phyloP scores from a whole-genome alignment of 1,284 basidiomycete genomes.

The Ceratobasidium sp. region DNA sequence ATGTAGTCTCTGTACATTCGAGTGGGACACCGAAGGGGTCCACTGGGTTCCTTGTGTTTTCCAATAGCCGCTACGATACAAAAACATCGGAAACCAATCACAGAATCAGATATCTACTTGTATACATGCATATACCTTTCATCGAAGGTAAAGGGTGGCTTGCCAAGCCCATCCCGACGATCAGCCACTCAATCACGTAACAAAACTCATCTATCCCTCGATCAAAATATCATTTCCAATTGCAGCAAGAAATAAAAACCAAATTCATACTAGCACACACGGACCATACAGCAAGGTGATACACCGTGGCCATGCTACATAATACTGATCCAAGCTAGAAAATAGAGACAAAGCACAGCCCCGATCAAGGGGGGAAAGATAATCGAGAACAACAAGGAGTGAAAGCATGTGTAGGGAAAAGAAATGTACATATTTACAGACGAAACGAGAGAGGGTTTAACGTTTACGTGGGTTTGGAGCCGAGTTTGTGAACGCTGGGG shows the following conservation, averaged over 20 bases:
- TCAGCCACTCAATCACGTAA: background rate
- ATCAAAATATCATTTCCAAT: slow-evolving; percentile 3
- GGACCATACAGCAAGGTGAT: slow-evolving; percentile 21
- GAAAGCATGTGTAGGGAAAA: background rate
- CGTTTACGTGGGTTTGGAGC: slow-evolving; percentile 29
- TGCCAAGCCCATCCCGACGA: background rate
- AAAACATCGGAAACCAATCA: too few species aligned
- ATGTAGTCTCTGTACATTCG: too few species aligned
- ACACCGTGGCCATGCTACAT: slow-evolving; percentile 32
- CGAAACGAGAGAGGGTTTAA: slow-evolving; percentile 54
- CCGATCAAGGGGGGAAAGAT: background rate
- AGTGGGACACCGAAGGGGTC: too few species aligned
- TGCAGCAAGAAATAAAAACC: background rate
- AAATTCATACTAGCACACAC: slow-evolving; percentile 26
- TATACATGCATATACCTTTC: too few species aligned
- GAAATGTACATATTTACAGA: slow-evolving; percentile 52
- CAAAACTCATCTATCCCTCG: background rate
- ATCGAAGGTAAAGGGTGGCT: too few species aligned
- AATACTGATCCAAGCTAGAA: background rate
- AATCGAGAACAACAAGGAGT: background rate
- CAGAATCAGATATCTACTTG: too few species aligned
- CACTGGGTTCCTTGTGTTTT: too few species aligned
- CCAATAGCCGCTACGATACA: too few species aligned
- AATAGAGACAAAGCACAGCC: slow-evolving; percentile 4
- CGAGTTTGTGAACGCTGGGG: slow-evolving; percentile 10